Percentiles rank a stretch among this genome's conserved stretches.
phyloP scores from a whole-genome alignment of 305 asterid species.

The Fraxinus sp. region DNA sequence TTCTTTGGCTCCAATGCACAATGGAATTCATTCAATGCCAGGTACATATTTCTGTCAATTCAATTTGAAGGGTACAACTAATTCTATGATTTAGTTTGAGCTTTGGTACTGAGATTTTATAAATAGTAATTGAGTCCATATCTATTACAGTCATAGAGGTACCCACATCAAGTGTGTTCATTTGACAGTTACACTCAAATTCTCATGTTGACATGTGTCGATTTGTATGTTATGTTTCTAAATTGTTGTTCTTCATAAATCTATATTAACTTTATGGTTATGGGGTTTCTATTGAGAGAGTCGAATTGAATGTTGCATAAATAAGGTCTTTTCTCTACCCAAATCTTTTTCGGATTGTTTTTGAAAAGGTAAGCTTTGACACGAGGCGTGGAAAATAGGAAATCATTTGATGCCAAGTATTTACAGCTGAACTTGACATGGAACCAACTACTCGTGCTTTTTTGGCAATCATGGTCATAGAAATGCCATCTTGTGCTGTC shows the following conservation, averaged over 20 bases:
- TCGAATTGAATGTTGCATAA: not conserved
- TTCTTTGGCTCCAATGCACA: constrained; percentile 41
- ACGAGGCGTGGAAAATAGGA: not conserved
- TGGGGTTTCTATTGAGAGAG: not conserved
- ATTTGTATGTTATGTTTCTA: not conserved
- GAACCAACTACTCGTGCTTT: not conserved
- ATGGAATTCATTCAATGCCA: constrained; percentile 58
- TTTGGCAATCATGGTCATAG: not conserved
- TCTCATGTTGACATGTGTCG: not conserved
- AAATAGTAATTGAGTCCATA: not conserved
- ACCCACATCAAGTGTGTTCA: not conserved
- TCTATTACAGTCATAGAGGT: not conserved
- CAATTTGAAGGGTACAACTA: not conserved
- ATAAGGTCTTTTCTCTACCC: not conserved
- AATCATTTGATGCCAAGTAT: not conserved
- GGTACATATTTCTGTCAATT: constrained; percentile 33
- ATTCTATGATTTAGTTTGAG: not conserved
- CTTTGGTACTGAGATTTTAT: not conserved
- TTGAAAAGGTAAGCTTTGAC: not conserved
- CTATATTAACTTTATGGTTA: not conserved
- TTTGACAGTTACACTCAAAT: not conserved
- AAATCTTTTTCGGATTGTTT: not conserved
- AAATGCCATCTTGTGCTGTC: not conserved
- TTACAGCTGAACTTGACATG: not conserved
- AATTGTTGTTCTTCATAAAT: not conserved